Conservation (phyloP, 2,329 filamentous ascomycete genomes). For the Penicillium sp. region DNA sequence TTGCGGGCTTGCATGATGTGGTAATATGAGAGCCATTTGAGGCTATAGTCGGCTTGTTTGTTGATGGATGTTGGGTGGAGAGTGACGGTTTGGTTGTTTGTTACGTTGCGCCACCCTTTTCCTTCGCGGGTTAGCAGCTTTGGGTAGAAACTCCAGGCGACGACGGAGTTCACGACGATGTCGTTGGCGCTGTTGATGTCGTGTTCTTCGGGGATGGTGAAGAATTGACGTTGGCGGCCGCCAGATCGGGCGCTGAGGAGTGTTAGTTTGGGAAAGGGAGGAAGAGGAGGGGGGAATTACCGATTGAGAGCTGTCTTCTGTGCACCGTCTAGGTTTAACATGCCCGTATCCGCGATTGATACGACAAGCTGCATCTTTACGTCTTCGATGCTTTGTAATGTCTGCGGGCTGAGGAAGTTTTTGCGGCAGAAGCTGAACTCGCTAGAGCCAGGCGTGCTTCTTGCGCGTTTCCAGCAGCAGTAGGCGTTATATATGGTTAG, state of each 20-base stretch:
- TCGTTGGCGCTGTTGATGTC: conserved; percentile 82
- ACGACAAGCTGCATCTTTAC: conserved; percentile 89
- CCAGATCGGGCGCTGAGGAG: conserved; percentile 61
- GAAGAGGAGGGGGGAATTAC: conserved; percentile 37
- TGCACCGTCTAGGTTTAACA: conserved; percentile 73
- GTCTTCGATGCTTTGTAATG: conserved; percentile 89
- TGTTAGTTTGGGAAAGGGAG: conserved; percentile 1
- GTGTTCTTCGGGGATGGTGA: conserved; percentile 76
- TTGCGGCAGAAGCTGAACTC: conserved; percentile 93
- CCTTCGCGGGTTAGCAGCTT: conserved; percentile 84
- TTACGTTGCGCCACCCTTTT: conserved; percentile 86
- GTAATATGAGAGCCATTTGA: conserved; percentile 91
- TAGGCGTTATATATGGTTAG: conserved; percentile 96
- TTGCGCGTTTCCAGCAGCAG: conserved; percentile 81
- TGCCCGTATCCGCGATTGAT: conserved; percentile 82
- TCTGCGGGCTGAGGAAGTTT: conserved; percentile 90
- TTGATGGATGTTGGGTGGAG: conserved; percentile 90
- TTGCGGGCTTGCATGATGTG: conserved; percentile 93
- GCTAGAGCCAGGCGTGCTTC: conserved; percentile 69
- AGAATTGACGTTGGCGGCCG: conserved; percentile 73
- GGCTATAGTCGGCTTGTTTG: conserved; percentile 58
- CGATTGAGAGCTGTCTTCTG: conserved; percentile 72
- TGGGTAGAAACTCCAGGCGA: conserved; percentile 94
- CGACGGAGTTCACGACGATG: conserved; percentile 74
- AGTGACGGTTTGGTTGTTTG: conserved; percentile 88